Percentiles rank a stretch among this genome's conserved stretches.
phyloP scores from a whole-genome alignment of 352 stramenopile species.

The Phytophthora macrochlamydospora region DNA sequence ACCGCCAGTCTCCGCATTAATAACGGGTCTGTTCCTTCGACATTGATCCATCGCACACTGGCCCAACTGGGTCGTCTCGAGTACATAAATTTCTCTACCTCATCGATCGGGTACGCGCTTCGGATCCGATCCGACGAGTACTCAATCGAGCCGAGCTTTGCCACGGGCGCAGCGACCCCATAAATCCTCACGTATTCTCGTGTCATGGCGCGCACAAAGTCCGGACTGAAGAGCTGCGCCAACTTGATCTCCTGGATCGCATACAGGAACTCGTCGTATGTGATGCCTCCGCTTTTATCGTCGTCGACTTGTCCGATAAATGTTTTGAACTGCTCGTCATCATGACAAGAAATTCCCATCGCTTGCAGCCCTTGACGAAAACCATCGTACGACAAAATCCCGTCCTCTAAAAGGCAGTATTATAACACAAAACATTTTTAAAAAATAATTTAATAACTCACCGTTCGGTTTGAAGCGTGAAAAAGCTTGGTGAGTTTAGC shows the following conservation, averaged over 20 bases:
- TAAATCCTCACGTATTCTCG: conserved; percentile 28
- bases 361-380: conserved; percentile 73
- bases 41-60: conserved; percentile 84
- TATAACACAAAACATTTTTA: conserved; percentile 3
- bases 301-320: conserved; percentile 85
- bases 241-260: conserved; percentile 91
- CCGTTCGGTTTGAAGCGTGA: conserved; percentile 66
- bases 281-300: conserved; percentile 83
- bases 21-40: conserved; percentile 67
- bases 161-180: conserved; percentile 13
- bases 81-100: conserved; percentile 87
- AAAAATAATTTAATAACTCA: conserved; percentile 10
- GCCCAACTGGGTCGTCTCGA: conserved; percentile 77
- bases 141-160: conserved; percentile 68
- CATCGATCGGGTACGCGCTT: conserved; percentile 69
- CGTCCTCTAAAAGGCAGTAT: conserved; percentile 33
- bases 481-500: conserved; percentile 71
- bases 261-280: conserved; percentile 85
- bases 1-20: conserved; percentile 77
- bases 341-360: conserved; percentile 75
- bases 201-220: conserved; percentile 47
- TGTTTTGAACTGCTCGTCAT: conserved; percentile 64
- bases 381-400: conserved; percentile 75
- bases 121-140: conserved; percentile 80
- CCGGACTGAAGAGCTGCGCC: conserved; percentile 79